Conservation (phyloP, 352 stramenopile species). For the Sclerospora graminicola region DNA sequence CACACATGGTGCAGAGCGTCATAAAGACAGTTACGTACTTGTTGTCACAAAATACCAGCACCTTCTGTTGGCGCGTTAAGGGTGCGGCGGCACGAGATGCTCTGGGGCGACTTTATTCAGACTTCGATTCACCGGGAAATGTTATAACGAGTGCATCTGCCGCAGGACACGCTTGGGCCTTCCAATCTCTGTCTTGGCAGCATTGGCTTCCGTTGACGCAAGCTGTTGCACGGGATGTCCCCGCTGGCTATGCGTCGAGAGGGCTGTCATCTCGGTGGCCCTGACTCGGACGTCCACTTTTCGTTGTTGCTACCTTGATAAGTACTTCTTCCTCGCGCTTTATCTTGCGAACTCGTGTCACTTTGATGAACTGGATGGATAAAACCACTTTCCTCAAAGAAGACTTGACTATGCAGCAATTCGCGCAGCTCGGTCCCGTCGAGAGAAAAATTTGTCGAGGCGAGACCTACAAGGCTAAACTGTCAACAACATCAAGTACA, state of each 20-base stretch:
- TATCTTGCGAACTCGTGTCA: slow-evolving; percentile 31
- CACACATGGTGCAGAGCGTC: no score
- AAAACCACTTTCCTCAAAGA: no score
- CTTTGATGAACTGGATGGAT: slow-evolving; percentile 9
- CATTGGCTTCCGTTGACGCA: slow-evolving; percentile 3
- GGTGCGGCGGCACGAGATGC: no score
- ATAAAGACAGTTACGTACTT: no score
- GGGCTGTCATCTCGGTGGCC: slow-evolving; percentile 23
- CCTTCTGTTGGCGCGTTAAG: no score
- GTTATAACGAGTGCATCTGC: no score
- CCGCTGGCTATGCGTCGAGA: slow-evolving; percentile 19
- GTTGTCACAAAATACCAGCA: no score
- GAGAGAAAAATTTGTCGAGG: slow-evolving; percentile 8
- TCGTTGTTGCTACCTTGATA: no score
- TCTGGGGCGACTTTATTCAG: no score
- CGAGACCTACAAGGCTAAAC: slow-evolving; percentile 6
- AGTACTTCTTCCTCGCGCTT: slow-evolving; percentile 26
- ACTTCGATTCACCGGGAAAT: no score
- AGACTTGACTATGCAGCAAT: slow-evolving; percentile 1
- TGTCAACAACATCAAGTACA: slow-evolving; percentile 8
- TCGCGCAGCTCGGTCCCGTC: background rate
- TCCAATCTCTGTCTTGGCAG: no score
- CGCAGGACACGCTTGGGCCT: no score
- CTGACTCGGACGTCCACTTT: slow-evolving; percentile 11
- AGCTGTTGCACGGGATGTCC: slow-evolving; percentile 19